These are phyloP conservation scores for Monilinia polystroma DNA, from an alignment of 2,329 filamentous ascomycete genomes.

Conservation along the genomic window DNA sequence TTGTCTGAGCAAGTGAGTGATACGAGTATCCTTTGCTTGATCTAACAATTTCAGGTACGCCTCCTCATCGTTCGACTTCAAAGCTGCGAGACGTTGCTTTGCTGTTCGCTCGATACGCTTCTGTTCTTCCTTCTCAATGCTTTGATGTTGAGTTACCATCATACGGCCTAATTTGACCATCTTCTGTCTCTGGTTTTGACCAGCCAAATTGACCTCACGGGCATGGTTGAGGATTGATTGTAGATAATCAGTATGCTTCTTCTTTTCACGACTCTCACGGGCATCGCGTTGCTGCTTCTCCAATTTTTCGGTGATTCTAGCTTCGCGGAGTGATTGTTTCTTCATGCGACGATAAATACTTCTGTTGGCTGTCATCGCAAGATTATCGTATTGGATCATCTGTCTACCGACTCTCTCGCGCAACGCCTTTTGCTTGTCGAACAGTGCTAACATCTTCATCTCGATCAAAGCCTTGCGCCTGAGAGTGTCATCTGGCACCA, in stretches of 20 bases:
- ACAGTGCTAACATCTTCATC: slow-evolving; percentile 85
- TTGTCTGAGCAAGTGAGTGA: slow-evolving; percentile 93
- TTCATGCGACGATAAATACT: slow-evolving; percentile 90
- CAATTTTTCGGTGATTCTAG: slow-evolving; percentile 95
- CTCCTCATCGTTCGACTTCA: slow-evolving; percentile 99
- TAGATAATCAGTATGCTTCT: slow-evolving; percentile 92
- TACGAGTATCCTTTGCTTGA: slow-evolving; percentile 98
- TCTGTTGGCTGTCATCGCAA: slow-evolving; percentile 95
- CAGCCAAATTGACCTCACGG: slow-evolving; percentile 70
- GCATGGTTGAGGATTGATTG: slow-evolving; percentile 82
- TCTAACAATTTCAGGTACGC: slow-evolving; percentile 97
- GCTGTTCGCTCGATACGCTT: slow-evolving; percentile 96
- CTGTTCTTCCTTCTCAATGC: slow-evolving; percentile 99
- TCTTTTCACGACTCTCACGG: slow-evolving; percentile 93
- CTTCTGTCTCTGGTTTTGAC: slow-evolving; percentile 67
- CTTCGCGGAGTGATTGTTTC: slow-evolving; percentile 94
- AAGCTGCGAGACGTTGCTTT: slow-evolving; percentile 97
- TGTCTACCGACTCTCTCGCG: slow-evolving; percentile 85
- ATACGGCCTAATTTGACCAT: slow-evolving; percentile 82
- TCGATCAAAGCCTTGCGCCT: slow-evolving; percentile 93
- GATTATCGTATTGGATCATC: slow-evolving; percentile 93
- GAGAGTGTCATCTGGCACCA: slow-evolving; percentile 72
- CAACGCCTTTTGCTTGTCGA: slow-evolving; percentile 82
- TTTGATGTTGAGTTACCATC: slow-evolving; percentile 87
- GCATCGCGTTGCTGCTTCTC: slow-evolving; percentile 98